Evolutionary conservation across 305 asterid genomes (phyloP), one percentile per base, ranked within the genome.

Genomic region (Plantago coronopus): DNA sequence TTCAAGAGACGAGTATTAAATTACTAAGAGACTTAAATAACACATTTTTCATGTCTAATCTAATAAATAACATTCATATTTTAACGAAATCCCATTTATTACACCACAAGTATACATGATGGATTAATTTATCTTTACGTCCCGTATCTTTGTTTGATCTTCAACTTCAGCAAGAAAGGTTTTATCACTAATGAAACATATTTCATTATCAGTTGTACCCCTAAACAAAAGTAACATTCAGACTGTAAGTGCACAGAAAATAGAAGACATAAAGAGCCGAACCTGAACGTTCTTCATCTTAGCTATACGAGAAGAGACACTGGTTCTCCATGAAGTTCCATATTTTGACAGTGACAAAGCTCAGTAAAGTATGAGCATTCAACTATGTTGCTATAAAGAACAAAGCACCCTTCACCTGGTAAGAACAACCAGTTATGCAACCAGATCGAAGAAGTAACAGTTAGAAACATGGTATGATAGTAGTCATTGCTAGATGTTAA

Each of bases 231-330:
- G 23, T 48, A 7, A 13, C 9, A 34, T 22, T 43, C 17, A 11
- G 20, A 56, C 38, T 11, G 37, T 21, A 46, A 4, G 51, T 46
- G 2, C 12, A 16, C 21, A 12, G 12, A 17, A 12, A 17, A 14
- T 13, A 37, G 42, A 20, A 62, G 8, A 46, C 18, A 22, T 38
- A 16, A 47, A 59, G 63, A 64, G 44, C 18, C 45, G 43, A 57
- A 85, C 85, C 89, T 77, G 78, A 40, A 29, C 18, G 67, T 72
- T 73, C 84, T 66, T 81, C 94, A 85, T 85, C 66, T 75, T 78
- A 80, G 75, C 74, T 69, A 68, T 57, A 59, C 21, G 64, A 72
- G 54, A 59, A 72, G 67, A 66, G 78, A 65, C 29, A 47, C 51
- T 48, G 65, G 37, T 75, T 71, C 76, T 76, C 80, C 85, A 78